A percentile compares a stretch with the other conserved stretches of the same genome.
These are phyloP conservation scores for Sphaerulina vaccinii DNA, from an alignment of 2,329 filamentous ascomycete species.

Conservation along the genomic window DNA sequence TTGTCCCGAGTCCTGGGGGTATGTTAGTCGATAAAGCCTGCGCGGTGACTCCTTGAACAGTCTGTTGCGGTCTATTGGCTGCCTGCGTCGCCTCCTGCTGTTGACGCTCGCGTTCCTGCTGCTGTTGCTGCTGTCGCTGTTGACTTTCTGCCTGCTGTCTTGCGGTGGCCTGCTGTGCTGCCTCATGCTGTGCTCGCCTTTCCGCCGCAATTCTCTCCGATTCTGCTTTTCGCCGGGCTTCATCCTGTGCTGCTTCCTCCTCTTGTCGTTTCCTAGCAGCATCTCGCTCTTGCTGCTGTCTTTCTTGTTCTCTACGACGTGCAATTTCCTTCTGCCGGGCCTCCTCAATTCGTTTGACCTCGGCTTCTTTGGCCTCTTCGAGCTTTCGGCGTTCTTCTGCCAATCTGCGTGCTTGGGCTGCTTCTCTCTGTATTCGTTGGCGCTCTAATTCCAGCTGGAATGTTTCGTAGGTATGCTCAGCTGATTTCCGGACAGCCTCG, in stretches of 20 bases:
- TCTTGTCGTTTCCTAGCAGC: conserved; percentile 5
- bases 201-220: background rate
- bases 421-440: conserved; percentile 16
- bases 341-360: conserved; percentile 7
- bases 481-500: conserved; percentile 19
- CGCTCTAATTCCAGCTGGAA: conserved; percentile 21
- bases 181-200: conserved; percentile 10
- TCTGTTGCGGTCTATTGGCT: conserved; percentile 1
- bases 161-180: conserved; percentile 13
- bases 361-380: conserved; percentile 10
- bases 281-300: conserved; percentile 11
- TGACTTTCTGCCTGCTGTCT: conserved; percentile 11
- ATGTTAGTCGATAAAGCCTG: background rate
- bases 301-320: conserved; percentile 12
- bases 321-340: conserved; percentile 16
- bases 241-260: conserved; percentile 8
- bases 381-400: conserved; percentile 20
- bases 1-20: conserved; percentile 10
- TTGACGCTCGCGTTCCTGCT: conserved; percentile 7
- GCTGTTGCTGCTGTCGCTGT: conserved; percentile 1
- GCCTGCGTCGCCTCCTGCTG: conserved; percentile 4
- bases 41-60: background rate
- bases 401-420: conserved; percentile 14
- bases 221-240: conserved; percentile 8
- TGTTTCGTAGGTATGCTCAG: conserved; percentile 19